A percentile compares a stretch with the other conserved stretches of the same genome.
These are phyloP conservation scores for Xylaria sp. DNA, from an alignment of 2,329 filamentous ascomycete genomes.

Conservation along the genomic window DNA sequence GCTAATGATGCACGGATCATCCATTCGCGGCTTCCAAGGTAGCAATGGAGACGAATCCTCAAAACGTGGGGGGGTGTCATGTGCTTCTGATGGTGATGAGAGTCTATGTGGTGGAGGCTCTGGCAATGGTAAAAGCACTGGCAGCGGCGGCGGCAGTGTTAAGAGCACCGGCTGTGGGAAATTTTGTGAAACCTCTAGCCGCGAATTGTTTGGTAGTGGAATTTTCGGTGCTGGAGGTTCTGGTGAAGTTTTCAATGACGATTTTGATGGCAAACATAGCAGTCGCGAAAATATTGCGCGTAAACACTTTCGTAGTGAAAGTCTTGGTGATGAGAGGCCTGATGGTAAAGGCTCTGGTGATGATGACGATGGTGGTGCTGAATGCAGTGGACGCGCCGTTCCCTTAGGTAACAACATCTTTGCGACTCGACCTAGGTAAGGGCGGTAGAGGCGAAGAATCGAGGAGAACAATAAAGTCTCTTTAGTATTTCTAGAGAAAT, in stretches of 20 bases:
- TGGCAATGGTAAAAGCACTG: not conserved
- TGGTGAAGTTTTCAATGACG: no score
- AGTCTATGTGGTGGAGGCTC: not conserved
- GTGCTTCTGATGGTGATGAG: not conserved
- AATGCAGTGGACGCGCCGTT: not conserved
- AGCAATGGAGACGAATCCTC: not conserved
- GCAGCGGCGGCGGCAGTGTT: not conserved
- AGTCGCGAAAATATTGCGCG: no score
- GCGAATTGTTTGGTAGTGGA: not conserved
- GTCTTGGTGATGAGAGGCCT: not conserved
- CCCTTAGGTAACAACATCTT: not conserved
- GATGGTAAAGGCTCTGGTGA: not conserved
- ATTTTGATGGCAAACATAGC: no score
- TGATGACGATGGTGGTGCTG: not conserved
- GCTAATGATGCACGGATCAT: constrained; percentile 4
- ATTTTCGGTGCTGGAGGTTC: not conserved
- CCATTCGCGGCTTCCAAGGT: constrained; percentile 17
- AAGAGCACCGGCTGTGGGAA: not conserved
- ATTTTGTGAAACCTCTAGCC: no score
- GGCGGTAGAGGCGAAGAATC: not conserved
- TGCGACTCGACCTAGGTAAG: not conserved
- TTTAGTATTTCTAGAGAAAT: not conserved
- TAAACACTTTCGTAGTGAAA: no score
- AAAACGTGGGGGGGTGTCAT: not conserved
- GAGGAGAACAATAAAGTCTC: not conserved